Percentiles rank a stretch among this genome's conserved stretches.
These are phyloP conservation scores for Sugiyamaella smithiae DNA, from an alignment of 805 yeast genomes.

Conservation along the genomic window DNA sequence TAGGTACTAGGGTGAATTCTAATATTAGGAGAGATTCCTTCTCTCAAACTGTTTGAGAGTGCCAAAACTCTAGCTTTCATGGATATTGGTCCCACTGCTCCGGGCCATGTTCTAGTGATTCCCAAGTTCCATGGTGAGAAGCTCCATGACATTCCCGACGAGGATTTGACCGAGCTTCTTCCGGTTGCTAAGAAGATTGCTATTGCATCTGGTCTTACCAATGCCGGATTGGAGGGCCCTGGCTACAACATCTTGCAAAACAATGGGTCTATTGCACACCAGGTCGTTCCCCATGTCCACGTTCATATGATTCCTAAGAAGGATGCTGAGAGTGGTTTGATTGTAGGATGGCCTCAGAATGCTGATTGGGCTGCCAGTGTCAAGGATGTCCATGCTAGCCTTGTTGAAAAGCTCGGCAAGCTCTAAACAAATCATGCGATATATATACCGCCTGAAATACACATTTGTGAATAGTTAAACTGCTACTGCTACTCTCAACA, in stretches of 20 bases:
- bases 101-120: conserved; percentile 84
- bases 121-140: conserved; percentile 95
- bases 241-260: conserved; percentile 91
- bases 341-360: conserved; percentile 93
- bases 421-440: too few species aligned
- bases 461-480: too few species aligned
- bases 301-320: conserved; percentile 94
- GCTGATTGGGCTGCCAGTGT: conserved; percentile 71
- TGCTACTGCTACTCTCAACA: too few species aligned
- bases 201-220: conserved; percentile 53
- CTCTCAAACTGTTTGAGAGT: conserved; percentile 88
- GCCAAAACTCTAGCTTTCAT: conserved; percentile 72
- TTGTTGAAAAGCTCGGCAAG: conserved; percentile 19
- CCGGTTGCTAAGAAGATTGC: conserved; percentile 89
- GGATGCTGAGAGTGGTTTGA: conserved; percentile 67
- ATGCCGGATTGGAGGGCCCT: conserved; percentile 55
- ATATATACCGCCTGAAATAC: too few species aligned
- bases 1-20: too few species aligned
- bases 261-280: conserved; percentile 94
- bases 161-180: conserved; percentile 75
- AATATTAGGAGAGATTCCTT: conserved; percentile 83
- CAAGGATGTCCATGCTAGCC: conserved; percentile 60
- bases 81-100: conserved; percentile 89
- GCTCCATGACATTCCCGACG: conserved; percentile 90
- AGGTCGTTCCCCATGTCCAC: conserved; percentile 93